A percentile compares a stretch with the other conserved stretches of the same genome.
Evolutionary conservation across 2,329 filamentous ascomycete species (phyloP).

Genomic region (Phialophora expanda): DNA sequence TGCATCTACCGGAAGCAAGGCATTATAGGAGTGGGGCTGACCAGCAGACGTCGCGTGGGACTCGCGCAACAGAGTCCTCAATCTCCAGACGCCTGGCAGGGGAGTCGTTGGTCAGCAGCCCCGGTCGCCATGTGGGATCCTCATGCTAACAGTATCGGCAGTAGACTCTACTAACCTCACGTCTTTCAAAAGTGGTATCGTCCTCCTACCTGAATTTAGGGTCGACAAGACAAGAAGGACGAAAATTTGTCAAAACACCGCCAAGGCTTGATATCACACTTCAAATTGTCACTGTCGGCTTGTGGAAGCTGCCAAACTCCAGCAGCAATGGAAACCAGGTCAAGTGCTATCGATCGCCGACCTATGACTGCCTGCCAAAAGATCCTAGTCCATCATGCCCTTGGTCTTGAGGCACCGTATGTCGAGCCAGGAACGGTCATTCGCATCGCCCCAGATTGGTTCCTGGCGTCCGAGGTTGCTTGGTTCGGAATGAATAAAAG

Average conservation of each 20-base stretch:
- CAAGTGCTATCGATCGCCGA: not conserved
- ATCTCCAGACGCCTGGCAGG: not conserved
- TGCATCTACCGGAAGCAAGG: constrained; percentile 7
- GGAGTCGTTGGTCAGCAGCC: not conserved
- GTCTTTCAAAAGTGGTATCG: not conserved
- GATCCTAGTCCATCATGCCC: constrained; percentile 22
- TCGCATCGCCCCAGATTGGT: constrained; percentile 23
- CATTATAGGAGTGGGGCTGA: not conserved
- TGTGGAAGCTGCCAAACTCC: not conserved
- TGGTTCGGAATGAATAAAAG: constrained; percentile 28
- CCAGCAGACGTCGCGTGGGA: not conserved
- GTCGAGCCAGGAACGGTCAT: constrained; percentile 21
- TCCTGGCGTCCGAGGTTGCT: constrained; percentile 23
- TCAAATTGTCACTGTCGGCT: not conserved
- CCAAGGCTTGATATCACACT: not conserved
- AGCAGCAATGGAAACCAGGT: not conserved
- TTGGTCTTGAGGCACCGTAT: constrained; percentile 11
- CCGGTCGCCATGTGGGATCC: not conserved
- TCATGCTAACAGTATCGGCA: not conserved
- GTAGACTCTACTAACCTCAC: not conserved
- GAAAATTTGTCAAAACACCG: not conserved
- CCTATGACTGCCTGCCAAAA: constrained; percentile 25
- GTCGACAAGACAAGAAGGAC: not conserved
- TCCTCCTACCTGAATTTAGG: not conserved
- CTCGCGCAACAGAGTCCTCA: not conserved